phyloP scores from a whole-genome alignment of 2,329 filamentous ascomycete species.

The Gremmenia infestans region DNA sequence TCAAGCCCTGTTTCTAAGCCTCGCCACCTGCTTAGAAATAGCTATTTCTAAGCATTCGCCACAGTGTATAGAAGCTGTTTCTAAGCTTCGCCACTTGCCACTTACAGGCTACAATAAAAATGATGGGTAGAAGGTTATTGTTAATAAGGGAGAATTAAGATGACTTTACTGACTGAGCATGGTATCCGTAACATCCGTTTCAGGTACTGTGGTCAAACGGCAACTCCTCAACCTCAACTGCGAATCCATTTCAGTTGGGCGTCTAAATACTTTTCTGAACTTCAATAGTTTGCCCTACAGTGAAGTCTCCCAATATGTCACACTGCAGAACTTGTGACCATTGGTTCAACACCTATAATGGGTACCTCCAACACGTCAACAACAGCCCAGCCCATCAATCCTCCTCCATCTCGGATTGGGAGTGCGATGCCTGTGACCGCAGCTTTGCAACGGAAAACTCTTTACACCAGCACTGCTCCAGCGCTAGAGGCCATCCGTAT shows the following conservation, averaged over 20 bases:
- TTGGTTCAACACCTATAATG: constrained; percentile 7
- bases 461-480: constrained; percentile 19
- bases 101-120: too few relatives aligned
- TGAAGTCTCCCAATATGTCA: constrained; percentile 2
- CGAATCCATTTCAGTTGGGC: not conserved
- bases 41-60: too few relatives aligned
- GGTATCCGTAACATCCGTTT: too few relatives aligned
- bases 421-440: constrained; percentile 18
- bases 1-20: too few relatives aligned
- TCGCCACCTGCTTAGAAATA: too few relatives aligned
- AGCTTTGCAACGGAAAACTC: constrained; percentile 9
- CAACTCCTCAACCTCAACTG: not conserved
- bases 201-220: too few relatives aligned
- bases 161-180: too few relatives aligned
- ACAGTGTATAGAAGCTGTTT: too few relatives aligned
- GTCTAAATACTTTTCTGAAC: too few relatives aligned
- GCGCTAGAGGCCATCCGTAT: constrained; percentile 15
- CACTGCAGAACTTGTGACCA: constrained; percentile 10
- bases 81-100: too few relatives aligned
- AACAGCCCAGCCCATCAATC: constrained; percentile 13
- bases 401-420: constrained; percentile 4
- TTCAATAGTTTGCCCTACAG: not conserved
- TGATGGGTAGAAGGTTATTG: too few relatives aligned
- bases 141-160: too few relatives aligned
- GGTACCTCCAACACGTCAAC: constrained; percentile 17